Evolutionary conservation across 257 asterid genomes (phyloP), one percentile per base, ranked within the genome.

Genomic region (Lavandula angustifolia): DNA sequence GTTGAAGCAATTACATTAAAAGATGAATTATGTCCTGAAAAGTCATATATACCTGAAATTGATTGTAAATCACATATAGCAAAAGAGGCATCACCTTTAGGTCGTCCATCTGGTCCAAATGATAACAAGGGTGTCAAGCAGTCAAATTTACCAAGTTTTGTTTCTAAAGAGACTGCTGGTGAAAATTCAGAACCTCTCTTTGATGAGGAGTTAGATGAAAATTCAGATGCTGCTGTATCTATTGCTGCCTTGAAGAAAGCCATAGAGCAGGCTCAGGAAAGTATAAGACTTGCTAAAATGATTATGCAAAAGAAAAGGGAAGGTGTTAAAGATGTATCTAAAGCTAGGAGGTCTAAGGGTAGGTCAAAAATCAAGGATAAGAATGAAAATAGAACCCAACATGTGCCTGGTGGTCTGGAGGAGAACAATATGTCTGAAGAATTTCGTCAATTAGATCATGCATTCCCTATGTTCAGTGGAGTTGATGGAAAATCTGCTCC

Each of bases 241-340:
- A 91, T 88, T 11, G 91, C 95, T 71, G 89, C 92, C 44, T 70
- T 89, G 79, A 89, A 79, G 76, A 87, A 77, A 66, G 99, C 97
- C 42, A 75, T 92, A 46, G 94, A 87, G 69, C 86, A 87, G 76
- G 99, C 97, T 74, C 92, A 87, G 73, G 96, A 92, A 77, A 85
- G 87, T 75, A 89, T 92, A 74, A 75, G 95, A 64, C 61, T 85
- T 14, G 96, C 96, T 27, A 87, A 84, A 76, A 80, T 80, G 80
- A 67, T 85, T 47, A 85, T 85, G 98, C 96, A 87, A 63, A 84
- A 83, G 72, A 80, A 74, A 60, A 80, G 62, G 29, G 85, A 81
- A 53, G 73, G 85, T 46, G 41, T 66, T 47, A 82, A 57, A 73
- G 73, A 69, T 81, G 72, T 71, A 68, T 60, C 77, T 48, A 81